Evolutionary conservation across 306 rosid species (phyloP), one percentile per base, ranked within the genome.

Genomic region (Rosa lucieae): DNA sequence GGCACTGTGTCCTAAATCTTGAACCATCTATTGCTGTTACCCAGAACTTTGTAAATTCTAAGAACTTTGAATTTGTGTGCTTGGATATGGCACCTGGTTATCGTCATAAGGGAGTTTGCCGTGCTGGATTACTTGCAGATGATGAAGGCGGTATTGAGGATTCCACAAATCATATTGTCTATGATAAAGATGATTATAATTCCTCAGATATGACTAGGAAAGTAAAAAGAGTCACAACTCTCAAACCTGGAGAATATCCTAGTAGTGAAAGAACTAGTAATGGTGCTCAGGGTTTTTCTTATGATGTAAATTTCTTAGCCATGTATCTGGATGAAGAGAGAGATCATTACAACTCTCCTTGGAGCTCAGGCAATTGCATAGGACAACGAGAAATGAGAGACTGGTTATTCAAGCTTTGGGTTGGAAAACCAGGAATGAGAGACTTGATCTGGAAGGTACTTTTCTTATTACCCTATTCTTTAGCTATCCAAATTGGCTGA

Each of bases 41-140:
- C 15, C 99, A 95, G 82, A 95, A 95, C 82, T 95, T 87, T 85
- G 99, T 82, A 74, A 95, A 93, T 88, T 78, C 90, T 74, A 88
- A 84, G 84, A 95, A 95, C 87, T 95, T 95, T 1, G 97, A 95
- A 84, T 95, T 88, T 89, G 96, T 90, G 56, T 95, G 99, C 79
- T 91, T 95, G 90, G 99, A 95, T 80, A 88, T 95, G 99, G 97
- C 99, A 68, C 99, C 98, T 88, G 99, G 99, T 76, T 90, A 91
- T 82, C 91, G 82, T 75, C 99, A 95, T 70, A 95, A 95, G 90
- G 99, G 99, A 83, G 94, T 93, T 82, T 95, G 98, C 78, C 96
- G 96, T 85, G 98, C 86, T 83, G 99, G 99, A 74, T 84, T 91
- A 82, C 98, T 95, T 82, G 99, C 98, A 56, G 87, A 91, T 79